A percentile compares a stretch with the other conserved stretches of the same genome.
phyloP scores from a whole-genome alignment of 306 rosid species.

The Cicer cuneatum region DNA sequence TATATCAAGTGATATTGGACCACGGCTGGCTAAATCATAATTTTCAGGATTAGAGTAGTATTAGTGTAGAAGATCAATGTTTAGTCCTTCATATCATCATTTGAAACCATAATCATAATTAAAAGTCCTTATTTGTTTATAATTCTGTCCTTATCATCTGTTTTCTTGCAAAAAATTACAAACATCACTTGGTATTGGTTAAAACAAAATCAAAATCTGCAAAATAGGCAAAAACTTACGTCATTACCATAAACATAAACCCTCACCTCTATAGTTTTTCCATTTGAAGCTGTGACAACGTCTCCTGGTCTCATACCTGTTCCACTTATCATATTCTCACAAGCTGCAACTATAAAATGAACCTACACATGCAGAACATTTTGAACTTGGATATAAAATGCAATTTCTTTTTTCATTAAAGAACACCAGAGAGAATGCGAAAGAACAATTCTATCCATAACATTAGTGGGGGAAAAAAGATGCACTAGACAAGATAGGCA shows the following conservation, averaged over 20 bases:
- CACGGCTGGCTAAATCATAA: neutral
- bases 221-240: neutral
- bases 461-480: slow-evolving; percentile 18
- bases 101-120: neutral
- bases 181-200: slow-evolving; percentile 1
- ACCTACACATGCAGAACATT: slow-evolving; percentile 60
- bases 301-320: slow-evolving; percentile 99
- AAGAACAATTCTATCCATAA: slow-evolving; percentile 10
- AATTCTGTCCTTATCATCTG: neutral
- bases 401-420: neutral
- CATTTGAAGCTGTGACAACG: slow-evolving; percentile 96
- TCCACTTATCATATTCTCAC: slow-evolving; percentile 99
- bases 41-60: neutral
- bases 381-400: slow-evolving; percentile 10
- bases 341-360: slow-evolving; percentile 97
- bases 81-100: neutral
- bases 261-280: slow-evolving; percentile 95
- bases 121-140: neutral
- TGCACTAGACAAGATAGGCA: slow-evolving; percentile 1
- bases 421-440: slow-evolving; percentile 5
- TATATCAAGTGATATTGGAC: neutral
- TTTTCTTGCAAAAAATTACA: slow-evolving; percentile 7
- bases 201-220: slow-evolving; percentile 10
- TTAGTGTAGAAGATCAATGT: neutral
- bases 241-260: slow-evolving; percentile 21